Base-by-base conservation (phyloP, 2,329 filamentous ascomycete species). In the Drechslerella dactyloides region DNA sequence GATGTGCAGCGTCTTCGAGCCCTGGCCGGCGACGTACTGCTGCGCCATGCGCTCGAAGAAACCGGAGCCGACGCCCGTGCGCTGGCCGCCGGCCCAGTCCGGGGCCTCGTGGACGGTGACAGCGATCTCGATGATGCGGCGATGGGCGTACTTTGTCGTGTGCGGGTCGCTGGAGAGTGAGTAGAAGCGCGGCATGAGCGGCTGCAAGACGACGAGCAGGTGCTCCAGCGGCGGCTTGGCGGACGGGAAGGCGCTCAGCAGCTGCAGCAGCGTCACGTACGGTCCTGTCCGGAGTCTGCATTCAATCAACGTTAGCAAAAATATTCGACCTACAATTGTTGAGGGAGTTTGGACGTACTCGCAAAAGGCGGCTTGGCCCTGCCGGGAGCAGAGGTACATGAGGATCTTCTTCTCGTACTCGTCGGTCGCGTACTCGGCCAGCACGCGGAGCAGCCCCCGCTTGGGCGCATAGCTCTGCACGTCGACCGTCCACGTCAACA, bases 151-250 rank as follows among this genome's bases (percentile, higher is more conserved):
- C 6, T 84, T 85, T 1, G 87, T 89, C 75, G 96, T 87, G 74
- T 94, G 90, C 0, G 94, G 94, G 77, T 99, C 94, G 79, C 96
- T 97, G 60, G 93, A 97, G 13, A 99, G 87, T 2, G 93, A 97
- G 82, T 99, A 99, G 83, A 99, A 99, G 70, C 94, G 90, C 1
- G 94, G 94, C 93, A 97, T 97, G 57, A 97, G 85, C 54, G 91
- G 90, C 76, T 90, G 90, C 59, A 97, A 85, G 48, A 89, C 85
- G 1, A 90, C 90, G 37, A 97, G 84, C 10, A 99, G 83, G 69
- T 87, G 83, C 61, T 94, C 90, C 76, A 99, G 83, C 2, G 93
- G 92, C 59, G 94, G 94, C 78, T 91, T 90, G 5, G 91, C 87
- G 44, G 91, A 96, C 1, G 94, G 92, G 83, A 99, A 99, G 1